phyloP scores from a whole-genome alignment of 768 basidiomycete species.

The Podaxis sp. region DNA sequence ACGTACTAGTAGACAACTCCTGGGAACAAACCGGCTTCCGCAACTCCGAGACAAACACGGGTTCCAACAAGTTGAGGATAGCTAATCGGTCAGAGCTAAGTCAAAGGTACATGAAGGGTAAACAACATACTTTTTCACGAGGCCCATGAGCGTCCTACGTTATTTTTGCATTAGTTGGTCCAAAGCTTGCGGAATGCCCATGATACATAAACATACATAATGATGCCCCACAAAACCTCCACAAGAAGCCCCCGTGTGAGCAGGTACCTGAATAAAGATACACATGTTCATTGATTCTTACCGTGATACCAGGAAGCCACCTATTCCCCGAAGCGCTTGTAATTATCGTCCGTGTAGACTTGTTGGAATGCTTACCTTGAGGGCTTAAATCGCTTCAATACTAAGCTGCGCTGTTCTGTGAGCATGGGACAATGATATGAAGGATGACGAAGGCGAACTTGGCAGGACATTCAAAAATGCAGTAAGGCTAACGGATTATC shows the following conservation, averaged over 20 bases:
- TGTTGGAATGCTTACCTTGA: constrained; percentile 41
- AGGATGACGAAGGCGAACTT: constrained; percentile 41
- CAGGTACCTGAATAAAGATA: constrained; percentile 10
- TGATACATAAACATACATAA: constrained; percentile 42
- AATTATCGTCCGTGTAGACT: background rate
- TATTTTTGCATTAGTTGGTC: background rate
- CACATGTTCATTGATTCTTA: constrained; percentile 23
- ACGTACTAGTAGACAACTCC: constrained; percentile 72
- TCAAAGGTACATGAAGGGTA: background rate
- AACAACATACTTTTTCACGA: constrained; percentile 56
- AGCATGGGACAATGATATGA: constrained; percentile 13
- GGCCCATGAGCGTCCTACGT: constrained; percentile 58
- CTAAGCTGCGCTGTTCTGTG: constrained; percentile 31
- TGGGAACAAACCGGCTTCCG: constrained; percentile 72
- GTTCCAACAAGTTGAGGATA: constrained; percentile 60
- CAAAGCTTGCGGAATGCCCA: background rate
- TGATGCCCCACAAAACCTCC: constrained; percentile 61
- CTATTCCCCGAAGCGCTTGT: constrained; percentile 20
- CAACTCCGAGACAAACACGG: constrained; percentile 58
- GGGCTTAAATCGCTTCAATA: constrained; percentile 62
- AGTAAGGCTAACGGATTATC: constrained; percentile 42
- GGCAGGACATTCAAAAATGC: constrained; percentile 66
- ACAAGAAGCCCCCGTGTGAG: background rate
- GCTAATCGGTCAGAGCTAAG: constrained; percentile 28
- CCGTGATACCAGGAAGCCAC: constrained; percentile 69